Evolutionary conservation across 208 protist species (phyloP).

Genomic region (Crithidia thermophila): DNA sequence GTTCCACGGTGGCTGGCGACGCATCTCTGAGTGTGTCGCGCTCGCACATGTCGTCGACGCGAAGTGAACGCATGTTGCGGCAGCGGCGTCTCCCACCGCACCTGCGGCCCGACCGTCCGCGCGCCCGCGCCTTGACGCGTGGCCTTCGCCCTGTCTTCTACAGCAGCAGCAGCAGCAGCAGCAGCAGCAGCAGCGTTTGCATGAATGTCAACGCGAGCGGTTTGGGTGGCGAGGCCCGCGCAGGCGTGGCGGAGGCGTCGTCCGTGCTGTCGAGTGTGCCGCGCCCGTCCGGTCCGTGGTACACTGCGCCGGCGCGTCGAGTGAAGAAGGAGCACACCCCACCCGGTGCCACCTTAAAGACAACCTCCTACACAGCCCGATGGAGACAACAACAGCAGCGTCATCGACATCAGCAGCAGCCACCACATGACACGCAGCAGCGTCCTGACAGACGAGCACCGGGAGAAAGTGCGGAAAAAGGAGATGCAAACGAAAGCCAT

Average conservation of each 20-base stretch:
- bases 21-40: too few relatives aligned
- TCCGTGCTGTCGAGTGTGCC: not conserved
- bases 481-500: not conserved
- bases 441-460: not conserved
- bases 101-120: slow-evolving; percentile 15
- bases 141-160: slow-evolving; percentile 19
- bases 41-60: too few relatives aligned
- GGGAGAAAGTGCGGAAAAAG: not conserved
- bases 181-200: not conserved
- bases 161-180: slow-evolving; percentile 8
- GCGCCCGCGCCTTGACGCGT: slow-evolving; percentile 27
- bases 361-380: not conserved
- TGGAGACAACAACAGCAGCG: not conserved
- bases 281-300: slow-evolving; percentile 24
- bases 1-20: too few relatives aligned
- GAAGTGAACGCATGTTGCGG: not conserved
- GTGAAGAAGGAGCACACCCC: not conserved
- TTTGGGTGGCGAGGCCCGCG: not conserved
- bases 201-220: not conserved
- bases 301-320: slow-evolving; percentile 11
- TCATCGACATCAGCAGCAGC: not conserved
- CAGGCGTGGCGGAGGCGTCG: not conserved
- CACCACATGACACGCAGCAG: too few relatives aligned
- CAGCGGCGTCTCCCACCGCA: slow-evolving; percentile 13
- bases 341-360: not conserved